Base-by-base conservation (phyloP, 441 rosid species). In the Metrosideros polymorpha region DNA sequence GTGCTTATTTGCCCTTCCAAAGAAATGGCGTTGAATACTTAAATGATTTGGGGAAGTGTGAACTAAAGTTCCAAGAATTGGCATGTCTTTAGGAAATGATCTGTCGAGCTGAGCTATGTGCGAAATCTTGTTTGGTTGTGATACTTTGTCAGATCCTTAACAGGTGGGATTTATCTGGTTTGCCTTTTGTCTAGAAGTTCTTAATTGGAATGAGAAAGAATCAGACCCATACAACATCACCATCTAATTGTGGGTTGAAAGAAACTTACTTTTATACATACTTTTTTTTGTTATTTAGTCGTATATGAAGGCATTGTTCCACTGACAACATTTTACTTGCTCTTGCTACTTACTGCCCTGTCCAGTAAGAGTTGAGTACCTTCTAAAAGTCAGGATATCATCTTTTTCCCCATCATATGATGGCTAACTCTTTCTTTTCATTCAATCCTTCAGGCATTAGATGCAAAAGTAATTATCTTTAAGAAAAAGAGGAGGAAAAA, bases 401-500 rank as follows among this genome's bases (percentile, higher is more conserved):
- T 66, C 45, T 19, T 71, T 22, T 71, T 71, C 12, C 79, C 17
- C 5, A 6, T 71, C 79, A 71, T 39, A 39, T 22, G 47, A 71
- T 1, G 27, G 47, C n/a, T 71, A 71, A 39, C 47, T 30, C 15
- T 59, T 55, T 55, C 54, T 1, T 87, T 84, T 50, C n/a, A 43
- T 53, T 87, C 85, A 84, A 17, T 87, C 39, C 35, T 43, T 84
- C 87, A 97, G 99, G 99, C 99, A 61, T 89, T 97, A 88, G 99
- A 97, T 93, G 99, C 94, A 39, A 97, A 97, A 88, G 98, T 97
- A 57, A 95, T 97, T 61, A 97, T 97, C 75, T 96, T 97, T 85
- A 97, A 97, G 93, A 97, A 97, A 90, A 96, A 97, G 91, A 93
- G 96, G 91, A 91, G 98, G 49, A 97, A 96, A 94, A 97, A 96